Evolutionary conservation across 2,329 filamentous ascomycete genomes (phyloP), one percentile per base, ranked within the genome.

Genomic region (Bisporella sp.): DNA sequence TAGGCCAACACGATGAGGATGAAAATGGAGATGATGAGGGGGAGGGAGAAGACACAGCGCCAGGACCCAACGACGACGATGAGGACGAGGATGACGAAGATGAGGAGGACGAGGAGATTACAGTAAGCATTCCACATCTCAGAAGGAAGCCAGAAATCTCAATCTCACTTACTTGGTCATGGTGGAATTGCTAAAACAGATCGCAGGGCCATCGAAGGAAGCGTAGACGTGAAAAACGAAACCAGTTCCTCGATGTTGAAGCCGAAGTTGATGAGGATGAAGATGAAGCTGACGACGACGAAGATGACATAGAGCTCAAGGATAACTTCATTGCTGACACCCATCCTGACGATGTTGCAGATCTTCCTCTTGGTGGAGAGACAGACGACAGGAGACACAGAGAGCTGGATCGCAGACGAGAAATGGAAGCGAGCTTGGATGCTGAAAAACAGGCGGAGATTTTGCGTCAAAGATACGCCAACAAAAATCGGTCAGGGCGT

Each of bases 181-280:
- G 32, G 31, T 13, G 8, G 29, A n/a, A 59, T 60, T 9, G 61
- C 70, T 52, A 63, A 69, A 31, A 30, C 45, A 46, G 45, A 66
- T 7, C 41, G 31, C 60, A 84, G 78, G 77, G 76, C 51, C 81
- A 89, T 64, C 87, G 88, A 50, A 81, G 86, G 61, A 97, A 97
- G 70, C 87, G 91, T 51, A 71, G 77, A 64, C 85, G 84, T 67
- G 82, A 87, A 57, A 79, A 79, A 57, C 82, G 89, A 56, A 88
- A 89, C 61, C 84, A 86, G 63, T 96, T 96, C 81, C 84, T 99
- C 71, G 93, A 99, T 82, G 89, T 92, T 64, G 93, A 99, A 76
- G 93, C 93, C 67, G 93, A 96, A 71, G 93, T 99, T 60, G 93
- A 97, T 64, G 93, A 87, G 52, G 84, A 95, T 57, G 90, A 95